Evolutionary conservation across 75 land plant genomes (phyloP), one percentile per base, ranked within the genome.

Genomic region (Pinus tabuliformis): DNA sequence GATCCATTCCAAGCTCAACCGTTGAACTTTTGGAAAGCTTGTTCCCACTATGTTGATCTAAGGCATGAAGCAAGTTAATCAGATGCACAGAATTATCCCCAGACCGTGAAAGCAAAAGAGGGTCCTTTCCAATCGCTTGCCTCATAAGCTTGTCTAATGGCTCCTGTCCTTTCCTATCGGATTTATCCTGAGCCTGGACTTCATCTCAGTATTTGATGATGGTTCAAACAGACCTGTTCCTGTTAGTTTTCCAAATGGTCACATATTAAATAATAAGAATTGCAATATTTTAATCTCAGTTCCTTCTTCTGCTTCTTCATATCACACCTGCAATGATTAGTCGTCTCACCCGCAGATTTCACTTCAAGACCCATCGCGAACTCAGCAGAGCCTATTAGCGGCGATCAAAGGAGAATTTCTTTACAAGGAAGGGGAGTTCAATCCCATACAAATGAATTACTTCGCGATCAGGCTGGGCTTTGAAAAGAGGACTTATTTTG

Each of bases 401-500:
- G n/a, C n/a, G n/a, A n/a, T n/a, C n/a, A n/a, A n/a, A n/a, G n/a
- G n/a, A n/a, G n/a, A n/a, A n/a, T n/a, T n/a, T n/a, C n/a, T n/a
- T n/a, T n/a, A n/a, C n/a, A n/a, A n/a, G n/a, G n/a, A n/a, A n/a
- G n/a, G n/a, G n/a, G n/a, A n/a, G n/a, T n/a, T n/a, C n/a, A n/a
- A n/a, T n/a, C n/a, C n/a, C n/a, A n/a, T n/a, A n/a, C n/a, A n/a
- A n/a, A n/a, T n/a, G n/a, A n/a, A n/a, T n/a, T n/a, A n/a, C n/a
- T n/a, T n/a, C n/a, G n/a, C n/a, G n/a, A n/a, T n/a, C n/a, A n/a
- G n/a, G n/a, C n/a, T n/a, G n/a, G n/a, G n/a, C n/a, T n/a, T 57
- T 93, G 79, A 91, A 87, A 88, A 91, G 64, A 74, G 87, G 65
- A 90, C 83, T 9, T 90, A 90, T 66, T 90, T 84, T 80, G 82